A percentile compares a stretch with the other conserved stretches of the same genome.
These are phyloP conservation scores for Penicillium capsulatum DNA, from an alignment of 2,329 filamentous ascomycete species.

Conservation along the genomic window DNA sequence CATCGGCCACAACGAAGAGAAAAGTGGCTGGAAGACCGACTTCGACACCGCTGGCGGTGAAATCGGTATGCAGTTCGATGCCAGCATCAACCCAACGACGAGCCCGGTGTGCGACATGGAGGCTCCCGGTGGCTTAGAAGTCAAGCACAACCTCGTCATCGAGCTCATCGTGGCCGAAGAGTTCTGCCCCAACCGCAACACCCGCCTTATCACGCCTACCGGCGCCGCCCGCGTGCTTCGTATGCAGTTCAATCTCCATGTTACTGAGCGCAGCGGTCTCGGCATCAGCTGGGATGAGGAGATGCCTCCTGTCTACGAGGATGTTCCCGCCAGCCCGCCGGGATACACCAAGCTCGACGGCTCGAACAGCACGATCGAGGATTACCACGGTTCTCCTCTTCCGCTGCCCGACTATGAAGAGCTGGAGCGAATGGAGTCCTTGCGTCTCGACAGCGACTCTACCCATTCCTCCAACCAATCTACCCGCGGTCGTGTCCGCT, in stretches of 20 bases:
- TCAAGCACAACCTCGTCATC: conserved; percentile 80
- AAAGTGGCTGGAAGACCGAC: conserved; percentile 85
- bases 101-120: conserved; percentile 76
- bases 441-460: conserved; percentile 32
- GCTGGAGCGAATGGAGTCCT: conserved; percentile 43
- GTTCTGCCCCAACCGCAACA: conserved; percentile 66
- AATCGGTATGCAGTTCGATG: conserved; percentile 75
- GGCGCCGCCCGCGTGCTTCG: conserved; percentile 85
- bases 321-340: conserved; percentile 83
- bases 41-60: conserved; percentile 64
- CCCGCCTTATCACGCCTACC: conserved; percentile 74
- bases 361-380: conserved; percentile 41
- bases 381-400: conserved; percentile 45
- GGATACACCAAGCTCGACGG: conserved; percentile 52
- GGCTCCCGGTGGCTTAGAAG: conserved; percentile 67
- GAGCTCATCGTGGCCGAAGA: conserved; percentile 95
- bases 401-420: conserved; percentile 44
- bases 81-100: conserved; percentile 56
- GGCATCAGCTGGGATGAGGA: conserved; percentile 98
- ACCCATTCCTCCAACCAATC: conserved; percentile 27
- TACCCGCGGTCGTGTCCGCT: conserved; percentile 24
- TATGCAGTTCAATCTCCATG: conserved; percentile 79
- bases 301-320: conserved; percentile 86
- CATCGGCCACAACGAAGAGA: conserved; percentile 76
- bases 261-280: conserved; percentile 80